Evolutionary conservation across 805 yeast genomes (phyloP), one percentile per base, ranked within the genome.

Genomic region (Candida jianshihensis): DNA sequence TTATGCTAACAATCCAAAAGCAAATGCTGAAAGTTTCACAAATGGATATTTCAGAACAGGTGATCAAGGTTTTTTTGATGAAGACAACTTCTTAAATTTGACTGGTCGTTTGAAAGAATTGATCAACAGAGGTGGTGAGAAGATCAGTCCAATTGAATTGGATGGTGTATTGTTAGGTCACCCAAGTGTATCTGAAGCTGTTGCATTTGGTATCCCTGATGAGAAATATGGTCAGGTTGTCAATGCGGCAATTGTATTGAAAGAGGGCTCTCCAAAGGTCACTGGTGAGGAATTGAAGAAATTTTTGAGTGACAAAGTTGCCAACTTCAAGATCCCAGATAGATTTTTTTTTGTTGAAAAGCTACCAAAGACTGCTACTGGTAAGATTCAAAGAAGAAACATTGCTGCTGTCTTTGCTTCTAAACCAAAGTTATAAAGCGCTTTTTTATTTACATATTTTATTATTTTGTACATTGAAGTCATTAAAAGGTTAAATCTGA

Each of bases 121-220:
- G 47, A 81, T 81, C 50, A 81, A 79, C 54, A 71, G 87, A 35
- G 89, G 85, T 18, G 89, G 89, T 38, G 89, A 81, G 58, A 81
- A 81, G 57, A 80, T 81, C 41, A 73, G 83, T 4, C 89, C 89
- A 5, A 70, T 78, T 43, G 89, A 81, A 54, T 59, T 81, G 19
- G 89, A 81, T 48, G 70, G 76, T 31, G 68, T 70, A 9, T 56
- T 81, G 64, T 61, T 77, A n/a, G 62, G 72, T 31, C 72, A 77
- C 49, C 80, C 79, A 1, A 70, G 67, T n/a, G 75, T 81, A 12
- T 64, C 69, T 17, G 88, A 81, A 52, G 87, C 83, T 19, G 88
- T 81, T 14, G 65, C 79, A 4, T 81, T 78, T 51, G 88, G 81
- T 26, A 83, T 73, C 4, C 71, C 73, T 3, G 85, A 80, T 54